Evolutionary conservation across 495 filamentous ascomycete species (phyloP).

Genomic region (Glarea lozoyensis): DNA sequence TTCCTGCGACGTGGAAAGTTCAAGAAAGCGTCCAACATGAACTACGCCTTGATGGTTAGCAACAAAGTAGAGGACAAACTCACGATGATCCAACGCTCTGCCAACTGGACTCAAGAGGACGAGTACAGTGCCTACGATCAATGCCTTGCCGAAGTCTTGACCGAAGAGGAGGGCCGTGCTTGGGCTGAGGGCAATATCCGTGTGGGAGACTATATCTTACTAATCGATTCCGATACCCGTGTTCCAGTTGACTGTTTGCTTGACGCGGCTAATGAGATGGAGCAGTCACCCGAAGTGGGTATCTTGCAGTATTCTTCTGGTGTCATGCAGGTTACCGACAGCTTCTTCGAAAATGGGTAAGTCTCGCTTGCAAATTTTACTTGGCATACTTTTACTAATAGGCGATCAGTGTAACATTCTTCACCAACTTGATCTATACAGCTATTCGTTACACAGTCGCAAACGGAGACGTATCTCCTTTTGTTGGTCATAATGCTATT

Average conservation of each 20-base stretch:
- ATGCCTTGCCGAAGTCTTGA: conserved; percentile 40
- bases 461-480: conserved; percentile 78
- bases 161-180: conserved; percentile 46
- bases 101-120: conserved; percentile 36
- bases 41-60: conserved; percentile 52
- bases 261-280: conserved; percentile 73
- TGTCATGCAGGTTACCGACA: conserved; percentile 72
- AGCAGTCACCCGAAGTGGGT: conserved; percentile 67
- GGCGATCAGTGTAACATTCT: conserved; percentile 61
- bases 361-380: background rate
- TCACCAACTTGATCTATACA: conserved; percentile 76
- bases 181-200: conserved; percentile 75
- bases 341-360: conserved; percentile 55
- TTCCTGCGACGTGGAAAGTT: conserved; percentile 59
- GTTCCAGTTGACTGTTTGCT: conserved; percentile 65
- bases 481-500: conserved; percentile 71
- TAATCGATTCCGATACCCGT: conserved; percentile 72
- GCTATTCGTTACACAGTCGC: conserved; percentile 70
- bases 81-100: conserved; percentile 29
- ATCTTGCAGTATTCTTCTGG: conserved; percentile 77
- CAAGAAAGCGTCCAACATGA: conserved; percentile 72
- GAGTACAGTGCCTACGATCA: conserved; percentile 34
- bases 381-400: background rate
- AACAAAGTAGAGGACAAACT: conserved; percentile 53
- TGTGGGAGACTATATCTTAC: conserved; percentile 70